Conservation (phyloP, 345 rosid genomes). For the Clausena lansium region DNA sequence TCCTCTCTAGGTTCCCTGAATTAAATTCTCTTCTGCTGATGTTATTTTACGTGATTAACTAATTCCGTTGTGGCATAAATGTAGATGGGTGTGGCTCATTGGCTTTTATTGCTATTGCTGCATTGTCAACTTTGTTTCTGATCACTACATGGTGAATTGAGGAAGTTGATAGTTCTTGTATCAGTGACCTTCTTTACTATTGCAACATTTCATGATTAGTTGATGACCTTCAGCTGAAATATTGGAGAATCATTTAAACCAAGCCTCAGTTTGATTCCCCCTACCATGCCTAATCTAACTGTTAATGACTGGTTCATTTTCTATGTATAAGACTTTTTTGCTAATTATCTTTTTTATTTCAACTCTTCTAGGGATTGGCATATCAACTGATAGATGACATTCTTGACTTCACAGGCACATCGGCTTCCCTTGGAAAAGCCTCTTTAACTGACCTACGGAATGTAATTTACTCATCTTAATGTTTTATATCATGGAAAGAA, state of each 20-base stretch:
- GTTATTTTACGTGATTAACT: background rate
- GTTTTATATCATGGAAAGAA: background rate
- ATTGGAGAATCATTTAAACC: background rate
- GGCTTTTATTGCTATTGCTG: conserved; percentile 1
- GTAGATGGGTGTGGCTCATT: background rate
- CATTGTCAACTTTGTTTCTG: background rate
- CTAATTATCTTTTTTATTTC: background rate
- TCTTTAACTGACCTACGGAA: conserved; percentile 74
- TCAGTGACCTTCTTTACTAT: background rate
- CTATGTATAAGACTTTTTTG: background rate
- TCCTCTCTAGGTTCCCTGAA: background rate
- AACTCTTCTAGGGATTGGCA: conserved; percentile 73
- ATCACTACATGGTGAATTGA: background rate
- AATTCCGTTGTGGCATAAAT: background rate
- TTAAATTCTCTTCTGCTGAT: background rate
- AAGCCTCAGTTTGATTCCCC: background rate
- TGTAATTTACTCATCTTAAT: conserved; percentile 38
- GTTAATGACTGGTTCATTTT: background rate
- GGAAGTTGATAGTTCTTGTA: background rate
- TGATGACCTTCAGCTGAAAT: background rate
- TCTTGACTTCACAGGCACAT: conserved; percentile 92
- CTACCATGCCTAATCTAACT: background rate
- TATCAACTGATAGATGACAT: conserved; percentile 88
- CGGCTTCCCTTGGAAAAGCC: conserved; percentile 90
- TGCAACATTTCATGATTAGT: background rate